Evolutionary conservation across 1,284 basidiomycete genomes (phyloP).

Genomic region (Anthracocystis walkeri): DNA sequence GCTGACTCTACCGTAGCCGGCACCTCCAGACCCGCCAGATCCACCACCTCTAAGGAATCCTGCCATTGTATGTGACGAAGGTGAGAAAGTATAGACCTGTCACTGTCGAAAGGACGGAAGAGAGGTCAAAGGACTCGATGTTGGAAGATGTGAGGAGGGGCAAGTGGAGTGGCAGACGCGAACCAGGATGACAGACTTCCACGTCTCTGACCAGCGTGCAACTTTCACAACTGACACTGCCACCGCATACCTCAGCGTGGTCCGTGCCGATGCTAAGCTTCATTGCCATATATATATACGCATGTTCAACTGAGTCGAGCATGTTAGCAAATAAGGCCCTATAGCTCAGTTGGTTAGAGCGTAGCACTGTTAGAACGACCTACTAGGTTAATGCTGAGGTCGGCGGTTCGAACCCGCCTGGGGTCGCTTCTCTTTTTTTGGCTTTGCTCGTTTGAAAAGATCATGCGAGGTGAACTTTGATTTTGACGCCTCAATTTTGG

Average conservation of each 20-base stretch:
- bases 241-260: neutral
- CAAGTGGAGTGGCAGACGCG: neutral
- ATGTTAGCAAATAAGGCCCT: no score
- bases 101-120: neutral
- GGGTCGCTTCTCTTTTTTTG: conserved; percentile 30
- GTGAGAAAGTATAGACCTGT: neutral
- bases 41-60: conserved; percentile 53
- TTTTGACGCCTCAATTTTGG: neutral
- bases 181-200: neutral
- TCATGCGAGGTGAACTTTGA: no score
- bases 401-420: conserved; percentile 60
- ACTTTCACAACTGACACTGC: neutral
- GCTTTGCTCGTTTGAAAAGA: no score
- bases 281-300: neutral
- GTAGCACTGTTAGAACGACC: conserved; percentile 47
- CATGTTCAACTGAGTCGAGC: no score
- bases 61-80: conserved; percentile 34
- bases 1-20: conserved; percentile 43
- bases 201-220: neutral
- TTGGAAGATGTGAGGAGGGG: neutral
- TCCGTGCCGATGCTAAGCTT: neutral
- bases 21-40: conserved; percentile 40
- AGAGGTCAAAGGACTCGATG: no score
- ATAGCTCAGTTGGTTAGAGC: conserved; percentile 62
- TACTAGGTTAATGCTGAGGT: conserved; percentile 49